Conservation (phyloP, 306 rosid genomes). For the Sindora glabra region DNA sequence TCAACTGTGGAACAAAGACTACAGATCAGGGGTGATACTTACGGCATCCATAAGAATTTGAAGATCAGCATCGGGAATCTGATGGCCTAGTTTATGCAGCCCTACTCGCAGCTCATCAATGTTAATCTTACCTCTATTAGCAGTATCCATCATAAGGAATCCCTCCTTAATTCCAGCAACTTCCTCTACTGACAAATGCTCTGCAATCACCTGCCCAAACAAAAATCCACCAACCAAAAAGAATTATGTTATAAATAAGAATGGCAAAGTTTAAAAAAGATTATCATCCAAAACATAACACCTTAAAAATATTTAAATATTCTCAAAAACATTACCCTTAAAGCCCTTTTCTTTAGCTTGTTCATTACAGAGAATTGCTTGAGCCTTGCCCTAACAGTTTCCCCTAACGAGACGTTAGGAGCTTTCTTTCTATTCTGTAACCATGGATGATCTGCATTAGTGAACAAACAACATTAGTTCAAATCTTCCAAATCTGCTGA, state of each 20-base stretch:
- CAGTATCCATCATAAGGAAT: slow-evolving; percentile 66
- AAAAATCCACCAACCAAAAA: slow-evolving; percentile 9
- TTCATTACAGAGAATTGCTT: slow-evolving; percentile 97
- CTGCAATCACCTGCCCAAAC: slow-evolving; percentile 77
- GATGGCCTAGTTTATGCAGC: slow-evolving; percentile 84
- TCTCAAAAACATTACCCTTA: slow-evolving; percentile 60
- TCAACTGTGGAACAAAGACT: neutral
- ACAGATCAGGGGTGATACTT: slow-evolving; percentile 31
- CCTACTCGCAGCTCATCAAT: slow-evolving; percentile 77
- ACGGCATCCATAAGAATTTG: slow-evolving; percentile 92
- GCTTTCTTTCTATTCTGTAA: slow-evolving; percentile 79
- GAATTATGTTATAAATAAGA: neutral
- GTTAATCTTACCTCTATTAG: slow-evolving; percentile 65
- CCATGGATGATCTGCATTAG: slow-evolving; percentile 92
- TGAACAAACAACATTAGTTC: slow-evolving; percentile 4
- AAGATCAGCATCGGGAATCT: slow-evolving; percentile 59
- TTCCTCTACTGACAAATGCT: slow-evolving; percentile 87
- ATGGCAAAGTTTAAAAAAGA: slow-evolving; percentile 4
- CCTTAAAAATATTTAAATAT: slow-evolving; percentile 2
- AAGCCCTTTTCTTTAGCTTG: slow-evolving; percentile 96
- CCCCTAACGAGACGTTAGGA: slow-evolving; percentile 91
- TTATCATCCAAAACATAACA: neutral
- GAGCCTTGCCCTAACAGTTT: slow-evolving; percentile 85
- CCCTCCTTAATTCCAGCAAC: slow-evolving; percentile 85
- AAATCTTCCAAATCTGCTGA: neutral